Evolutionary conservation across 192 early-diverging fungal species (phyloP), one percentile per base, ranked within the genome.

Genomic region (Cetraspora pellucida): DNA sequence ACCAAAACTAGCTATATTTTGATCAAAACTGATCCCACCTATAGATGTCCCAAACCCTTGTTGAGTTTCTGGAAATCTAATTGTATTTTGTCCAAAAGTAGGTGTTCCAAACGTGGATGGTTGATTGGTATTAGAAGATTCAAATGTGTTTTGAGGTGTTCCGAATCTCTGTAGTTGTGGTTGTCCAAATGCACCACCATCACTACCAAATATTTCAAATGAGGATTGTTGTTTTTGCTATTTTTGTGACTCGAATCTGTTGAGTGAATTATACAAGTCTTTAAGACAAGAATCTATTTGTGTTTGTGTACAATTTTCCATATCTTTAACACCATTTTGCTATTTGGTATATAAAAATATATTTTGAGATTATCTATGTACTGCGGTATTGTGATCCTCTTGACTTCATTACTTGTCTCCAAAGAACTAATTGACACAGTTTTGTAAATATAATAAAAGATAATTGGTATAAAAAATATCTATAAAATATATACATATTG

Each of bases 401-500:
- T 37, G 43, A 68, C 23, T 54, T 19, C 14, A 65, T 52, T n/a
- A 25, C 49, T 50, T 72, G 16, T 72, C n/a, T 72, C 49, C n/a
- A 25, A 28, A 17, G 43, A 52, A 45, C 21, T 49, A 50, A n/a
- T 31, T 37, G 55, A n/a, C 13, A 54, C 6, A 30, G 23, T 19
- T 30, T n/a, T 45, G 10, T 54, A 17, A 30, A 50, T 2, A 52
- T 54, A 49, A 30, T n/a, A 54, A 25, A 11, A 71, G 19, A 23
- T 10, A 28, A 54, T 16, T 72, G 17, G 16, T 13, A 28, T 23
- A 54, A 52, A 19, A 28, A 72, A 49, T 55, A 43, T 50, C 52
- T 54, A 28, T 27, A 54, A 72, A 43, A 31, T 74, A 27, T 30
- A 46, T 74, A 74, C 72, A 61, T 74, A 74, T 61, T 10, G 19